Percentiles rank a stretch among this genome's conserved stretches.
Evolutionary conservation across 2,329 filamentous ascomycete genomes (phyloP).

Genomic region (Chaetomiaceae sp.): DNA sequence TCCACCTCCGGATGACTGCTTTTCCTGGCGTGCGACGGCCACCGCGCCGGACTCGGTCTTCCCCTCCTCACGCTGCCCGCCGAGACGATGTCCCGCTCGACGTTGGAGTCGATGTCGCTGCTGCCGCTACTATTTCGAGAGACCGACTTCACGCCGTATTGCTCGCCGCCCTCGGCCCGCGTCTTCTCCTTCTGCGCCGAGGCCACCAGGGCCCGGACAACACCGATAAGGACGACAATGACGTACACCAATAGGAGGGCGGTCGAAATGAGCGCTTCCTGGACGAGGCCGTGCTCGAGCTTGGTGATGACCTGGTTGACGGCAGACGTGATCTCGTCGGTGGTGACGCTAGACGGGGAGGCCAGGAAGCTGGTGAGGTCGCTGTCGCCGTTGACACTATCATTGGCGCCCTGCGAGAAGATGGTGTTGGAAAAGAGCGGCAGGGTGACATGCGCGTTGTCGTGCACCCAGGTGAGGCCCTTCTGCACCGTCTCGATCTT

Average conservation of each 20-base stretch:
- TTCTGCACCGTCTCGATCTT: slow-evolving; percentile 82
- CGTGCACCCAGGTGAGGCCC: slow-evolving; percentile 88
- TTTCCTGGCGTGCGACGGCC: slow-evolving; percentile 24
- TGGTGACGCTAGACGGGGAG: slow-evolving; percentile 66
- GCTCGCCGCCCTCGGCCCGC: slow-evolving; percentile 55
- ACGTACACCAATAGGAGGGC: slow-evolving; percentile 73
- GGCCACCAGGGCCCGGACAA: slow-evolving; percentile 60
- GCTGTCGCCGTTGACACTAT: slow-evolving; percentile 54
- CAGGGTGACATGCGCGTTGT: slow-evolving; percentile 78
- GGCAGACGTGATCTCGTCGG: slow-evolving; percentile 76
- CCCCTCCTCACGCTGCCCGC: slow-evolving; percentile 22
- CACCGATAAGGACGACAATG: slow-evolving; percentile 69
- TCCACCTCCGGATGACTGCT: slow-evolving; percentile 31
- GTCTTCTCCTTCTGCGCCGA: slow-evolving; percentile 57
- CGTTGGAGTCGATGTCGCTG: neutral
- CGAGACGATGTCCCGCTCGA: slow-evolving; percentile 19
- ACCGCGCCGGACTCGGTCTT: slow-evolving; percentile 13
- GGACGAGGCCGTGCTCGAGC: slow-evolving; percentile 63
- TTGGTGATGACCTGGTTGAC: slow-evolving; percentile 65
- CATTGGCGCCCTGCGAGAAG: slow-evolving; percentile 73
- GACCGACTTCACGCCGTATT: slow-evolving; percentile 22
- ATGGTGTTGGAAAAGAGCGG: slow-evolving; percentile 74
- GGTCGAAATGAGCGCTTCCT: slow-evolving; percentile 75
- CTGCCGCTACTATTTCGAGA: neutral
- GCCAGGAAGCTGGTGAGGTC: slow-evolving; percentile 68